Conservation (phyloP, 139 green algal genomes). For the Prasinococcaceae sp. region DNA sequence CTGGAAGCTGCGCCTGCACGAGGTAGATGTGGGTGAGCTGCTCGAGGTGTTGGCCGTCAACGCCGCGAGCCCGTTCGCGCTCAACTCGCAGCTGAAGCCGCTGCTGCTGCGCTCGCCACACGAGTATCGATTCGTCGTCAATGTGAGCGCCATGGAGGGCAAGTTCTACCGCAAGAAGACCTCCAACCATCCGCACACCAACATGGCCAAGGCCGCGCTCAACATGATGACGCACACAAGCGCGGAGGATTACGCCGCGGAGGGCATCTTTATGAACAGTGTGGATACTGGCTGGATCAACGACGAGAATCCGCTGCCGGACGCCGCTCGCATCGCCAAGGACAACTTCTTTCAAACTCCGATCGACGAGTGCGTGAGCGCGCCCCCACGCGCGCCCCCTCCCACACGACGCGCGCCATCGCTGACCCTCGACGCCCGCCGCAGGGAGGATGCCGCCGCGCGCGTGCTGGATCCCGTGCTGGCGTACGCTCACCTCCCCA, state of each 20-base stretch:
- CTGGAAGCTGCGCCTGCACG: slow-evolving; percentile 8
- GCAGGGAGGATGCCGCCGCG: slow-evolving; percentile 17
- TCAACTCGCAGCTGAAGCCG: slow-evolving; percentile 11
- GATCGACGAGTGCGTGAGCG: too few relatives aligned
- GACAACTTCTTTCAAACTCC: slow-evolving; percentile 16
- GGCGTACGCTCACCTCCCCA: background rate
- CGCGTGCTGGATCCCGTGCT: slow-evolving; percentile 8
- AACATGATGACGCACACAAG: slow-evolving; percentile 20
- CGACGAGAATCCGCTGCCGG: slow-evolving; percentile 11
- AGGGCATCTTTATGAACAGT: slow-evolving; percentile 12
- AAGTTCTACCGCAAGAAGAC: slow-evolving; percentile 16
- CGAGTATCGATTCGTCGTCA: slow-evolving; percentile 6
- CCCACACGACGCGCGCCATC: too few relatives aligned
- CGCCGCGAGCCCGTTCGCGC: slow-evolving; percentile 10
- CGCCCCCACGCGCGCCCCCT: too few relatives aligned
- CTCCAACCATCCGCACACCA: slow-evolving; percentile 10
- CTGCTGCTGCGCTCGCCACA: slow-evolving; percentile 3
- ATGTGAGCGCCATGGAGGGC: slow-evolving; percentile 15
- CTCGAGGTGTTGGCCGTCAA: slow-evolving; percentile 14
- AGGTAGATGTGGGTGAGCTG: slow-evolving; percentile 9
- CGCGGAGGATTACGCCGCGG: slow-evolving; percentile 1
- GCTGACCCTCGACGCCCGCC: too few relatives aligned
- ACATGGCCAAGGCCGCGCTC: slow-evolving; percentile 16
- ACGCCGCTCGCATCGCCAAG: slow-evolving; percentile 9
- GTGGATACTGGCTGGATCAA: slow-evolving; percentile 23